Conservation (phyloP, 768 basidiomycete species). For the Lactarius sanguifluus region DNA sequence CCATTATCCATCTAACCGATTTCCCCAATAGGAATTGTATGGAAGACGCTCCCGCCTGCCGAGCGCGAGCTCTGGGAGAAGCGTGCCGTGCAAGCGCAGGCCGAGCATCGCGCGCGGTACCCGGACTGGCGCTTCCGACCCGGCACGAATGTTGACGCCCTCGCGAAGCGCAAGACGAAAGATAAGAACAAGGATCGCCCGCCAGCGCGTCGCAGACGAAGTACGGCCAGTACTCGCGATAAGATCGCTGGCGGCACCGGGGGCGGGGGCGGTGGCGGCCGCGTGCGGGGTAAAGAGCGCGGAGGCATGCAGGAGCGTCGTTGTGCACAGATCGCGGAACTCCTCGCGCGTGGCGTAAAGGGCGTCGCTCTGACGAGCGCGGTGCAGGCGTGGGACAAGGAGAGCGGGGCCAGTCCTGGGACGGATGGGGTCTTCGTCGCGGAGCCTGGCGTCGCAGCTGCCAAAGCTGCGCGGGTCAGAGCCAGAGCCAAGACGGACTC, state of each 20-base stretch:
- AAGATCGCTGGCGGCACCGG: constrained; percentile 15
- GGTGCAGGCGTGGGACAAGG: constrained; percentile 58
- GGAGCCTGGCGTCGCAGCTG: constrained; percentile 11
- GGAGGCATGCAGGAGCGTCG: constrained; percentile 54
- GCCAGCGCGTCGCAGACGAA: constrained; percentile 36
- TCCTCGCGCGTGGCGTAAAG: constrained; percentile 65
- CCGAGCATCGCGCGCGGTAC: constrained; percentile 70
- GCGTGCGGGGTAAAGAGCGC: constrained; percentile 31
- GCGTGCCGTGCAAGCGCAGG: constrained; percentile 67
- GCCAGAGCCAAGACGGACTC: neutral
- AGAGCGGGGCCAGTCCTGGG: constrained; percentile 33
- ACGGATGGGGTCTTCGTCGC: constrained; percentile 30
- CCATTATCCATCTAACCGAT: neutral
- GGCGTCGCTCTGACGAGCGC: constrained; percentile 61
- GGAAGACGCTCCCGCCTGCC: constrained; percentile 66
- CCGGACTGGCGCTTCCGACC: constrained; percentile 84
- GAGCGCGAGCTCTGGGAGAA: constrained; percentile 78
- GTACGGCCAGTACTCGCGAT: constrained; percentile 37
- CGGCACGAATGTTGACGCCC: constrained; percentile 47
- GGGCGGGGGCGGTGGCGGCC: neutral
- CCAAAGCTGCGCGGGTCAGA: neutral
- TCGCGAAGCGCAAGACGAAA: constrained; percentile 30
- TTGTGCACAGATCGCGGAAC: constrained; percentile 64
- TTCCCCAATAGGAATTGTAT: constrained; percentile 55
- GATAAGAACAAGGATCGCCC: constrained; percentile 44